These are phyloP conservation scores for Mycena amicta DNA, from an alignment of 768 basidiomycete species.

Conservation along the genomic window DNA sequence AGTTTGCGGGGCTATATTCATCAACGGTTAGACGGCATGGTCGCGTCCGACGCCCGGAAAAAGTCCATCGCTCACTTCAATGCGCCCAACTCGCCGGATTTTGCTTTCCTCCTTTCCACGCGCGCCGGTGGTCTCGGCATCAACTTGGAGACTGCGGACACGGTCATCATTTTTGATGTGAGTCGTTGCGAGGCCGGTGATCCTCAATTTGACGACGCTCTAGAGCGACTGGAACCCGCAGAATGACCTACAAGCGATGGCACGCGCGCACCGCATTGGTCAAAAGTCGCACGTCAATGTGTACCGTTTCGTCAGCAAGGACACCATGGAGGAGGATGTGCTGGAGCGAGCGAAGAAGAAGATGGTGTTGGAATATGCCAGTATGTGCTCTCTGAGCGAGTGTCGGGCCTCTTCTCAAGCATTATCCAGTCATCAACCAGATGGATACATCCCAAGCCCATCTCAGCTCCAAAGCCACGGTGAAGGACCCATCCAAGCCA, in stretches of 20 bases:
- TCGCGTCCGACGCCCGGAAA: slow-evolving; percentile 90
- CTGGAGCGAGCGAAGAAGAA: slow-evolving; percentile 98
- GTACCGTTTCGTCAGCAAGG: slow-evolving; percentile 97
- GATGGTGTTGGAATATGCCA: slow-evolving; percentile 99
- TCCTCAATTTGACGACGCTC: slow-evolving; percentile 8
- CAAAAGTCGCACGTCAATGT: slow-evolving; percentile 99
- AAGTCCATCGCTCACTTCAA: slow-evolving; percentile 98
- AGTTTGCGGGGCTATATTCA: slow-evolving; percentile 83
- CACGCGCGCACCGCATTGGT: slow-evolving; percentile 97
- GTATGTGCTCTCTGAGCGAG: slow-evolving; percentile 55
- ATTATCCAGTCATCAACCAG: slow-evolving; percentile 88
- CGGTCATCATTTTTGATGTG: slow-evolving; percentile 98
- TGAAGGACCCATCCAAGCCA: slow-evolving; percentile 72
- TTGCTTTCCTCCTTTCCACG: slow-evolving; percentile 95
- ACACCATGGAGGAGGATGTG: slow-evolving; percentile 99
- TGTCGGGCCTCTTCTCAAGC: not conserved
- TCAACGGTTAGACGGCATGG: slow-evolving; percentile 95
- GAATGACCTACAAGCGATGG: slow-evolving; percentile 99
- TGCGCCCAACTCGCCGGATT: slow-evolving; percentile 88
- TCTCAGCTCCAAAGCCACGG: slow-evolving; percentile 76
- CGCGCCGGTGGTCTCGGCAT: slow-evolving; percentile 97
- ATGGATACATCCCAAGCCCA: slow-evolving; percentile 99
- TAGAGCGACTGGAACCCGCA: slow-evolving; percentile 99
- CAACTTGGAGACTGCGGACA: slow-evolving; percentile 98
- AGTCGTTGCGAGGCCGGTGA: slow-evolving; percentile 10